Evolutionary conservation across 768 basidiomycete species (phyloP).

Genomic region (Trichaptum fuscoviolaceum): DNA sequence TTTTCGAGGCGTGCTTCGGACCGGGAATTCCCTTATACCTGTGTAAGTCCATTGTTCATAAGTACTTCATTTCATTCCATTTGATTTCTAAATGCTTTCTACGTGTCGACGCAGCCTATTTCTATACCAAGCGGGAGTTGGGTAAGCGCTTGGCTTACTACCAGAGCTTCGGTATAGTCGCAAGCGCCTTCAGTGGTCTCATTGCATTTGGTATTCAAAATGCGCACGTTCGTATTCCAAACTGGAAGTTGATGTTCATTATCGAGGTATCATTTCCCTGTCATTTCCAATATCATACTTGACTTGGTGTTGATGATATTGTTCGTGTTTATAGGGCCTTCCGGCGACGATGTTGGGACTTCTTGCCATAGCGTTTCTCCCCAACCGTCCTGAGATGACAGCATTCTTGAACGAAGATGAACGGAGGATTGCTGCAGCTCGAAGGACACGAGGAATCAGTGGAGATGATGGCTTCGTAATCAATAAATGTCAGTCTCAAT

Average conservation of each 20-base stretch:
- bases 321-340: not conserved
- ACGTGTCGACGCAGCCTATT: too few relatives aligned
- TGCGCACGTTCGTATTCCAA: conserved; percentile 12
- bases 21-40: conserved; percentile 8
- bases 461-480: not conserved
- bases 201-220: conserved; percentile 22
- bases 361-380: not conserved
- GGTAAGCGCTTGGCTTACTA: conserved; percentile 7
- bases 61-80: too few relatives aligned
- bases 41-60: conserved; percentile 23
- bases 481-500: conserved; percentile 6
- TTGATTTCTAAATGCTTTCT: too few relatives aligned
- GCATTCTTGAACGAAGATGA: not conserved
- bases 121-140: conserved; percentile 7
- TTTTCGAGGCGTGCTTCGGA: conserved; percentile 9
- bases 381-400: not conserved
- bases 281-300: too few relatives aligned
- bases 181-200: conserved; percentile 26
- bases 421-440: conserved; percentile 1
- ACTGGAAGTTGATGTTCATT: conserved; percentile 16
- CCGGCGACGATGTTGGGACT: not conserved
- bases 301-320: too few relatives aligned
- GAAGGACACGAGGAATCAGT: not conserved
- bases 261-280: conserved; percentile 3
- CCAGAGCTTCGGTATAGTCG: conserved; percentile 5